Evolutionary conservation across 345 rosid species (phyloP).

Genomic region (Gossypium raimondii): DNA sequence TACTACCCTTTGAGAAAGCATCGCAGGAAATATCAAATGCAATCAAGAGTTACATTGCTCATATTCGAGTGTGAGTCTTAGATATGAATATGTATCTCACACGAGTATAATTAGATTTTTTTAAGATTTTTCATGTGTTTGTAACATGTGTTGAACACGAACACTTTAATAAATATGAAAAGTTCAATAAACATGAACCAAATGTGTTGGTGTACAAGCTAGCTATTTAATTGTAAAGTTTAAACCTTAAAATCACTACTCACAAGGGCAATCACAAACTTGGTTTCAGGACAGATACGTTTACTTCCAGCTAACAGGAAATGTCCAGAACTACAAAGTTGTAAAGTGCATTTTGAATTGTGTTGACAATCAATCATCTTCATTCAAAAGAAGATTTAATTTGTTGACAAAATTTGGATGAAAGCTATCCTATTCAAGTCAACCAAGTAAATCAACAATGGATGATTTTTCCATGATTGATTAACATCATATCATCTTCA

Average conservation of each 20-base stretch:
- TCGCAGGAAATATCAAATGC: no score
- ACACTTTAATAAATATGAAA: no score
- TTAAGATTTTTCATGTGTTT: no score
- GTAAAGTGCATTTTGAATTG: background rate
- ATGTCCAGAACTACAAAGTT: background rate
- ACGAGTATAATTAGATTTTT: no score
- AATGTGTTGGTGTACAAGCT: background rate
- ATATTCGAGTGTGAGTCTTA: no score
- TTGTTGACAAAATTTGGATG: background rate
- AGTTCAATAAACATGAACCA: no score
- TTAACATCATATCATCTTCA: no score
- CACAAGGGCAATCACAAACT: no score
- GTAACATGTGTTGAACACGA: no score
- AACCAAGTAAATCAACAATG: background rate
- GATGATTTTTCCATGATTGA: background rate
- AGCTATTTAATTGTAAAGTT: background rate
- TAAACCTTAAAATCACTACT: no score
- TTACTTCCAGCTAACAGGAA: background rate
- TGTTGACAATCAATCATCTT: background rate
- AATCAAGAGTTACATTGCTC: no score
- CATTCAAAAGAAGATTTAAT: background rate
- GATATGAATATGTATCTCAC: no score
- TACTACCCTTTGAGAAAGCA: background rate
- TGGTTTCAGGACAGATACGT: background rate
- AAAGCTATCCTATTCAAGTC: background rate